Conservation (phyloP, 1,284 basidiomycete species). For the Moesziomyces sp. region DNA sequence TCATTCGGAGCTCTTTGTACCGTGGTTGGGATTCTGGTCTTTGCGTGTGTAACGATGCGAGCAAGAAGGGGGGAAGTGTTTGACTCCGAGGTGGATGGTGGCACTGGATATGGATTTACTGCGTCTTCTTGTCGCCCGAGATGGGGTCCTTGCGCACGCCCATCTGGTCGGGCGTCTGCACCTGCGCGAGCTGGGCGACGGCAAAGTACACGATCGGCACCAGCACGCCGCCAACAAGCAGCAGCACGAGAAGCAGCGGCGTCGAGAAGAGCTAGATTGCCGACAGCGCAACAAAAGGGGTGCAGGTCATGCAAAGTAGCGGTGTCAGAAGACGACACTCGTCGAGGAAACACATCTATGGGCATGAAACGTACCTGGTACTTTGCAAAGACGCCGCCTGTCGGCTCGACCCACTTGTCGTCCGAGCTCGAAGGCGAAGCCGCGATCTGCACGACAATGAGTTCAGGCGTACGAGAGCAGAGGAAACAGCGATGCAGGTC, state of each 20-base stretch:
- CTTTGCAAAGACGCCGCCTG: slow-evolving; percentile 41
- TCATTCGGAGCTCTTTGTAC: too few species aligned
- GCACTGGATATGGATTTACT: slow-evolving; percentile 24
- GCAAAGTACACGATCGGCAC: slow-evolving; percentile 47
- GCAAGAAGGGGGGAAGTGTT: neutral
- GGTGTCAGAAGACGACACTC: too few species aligned
- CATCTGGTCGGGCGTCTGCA: slow-evolving; percentile 52
- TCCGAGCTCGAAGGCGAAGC: slow-evolving; percentile 10
- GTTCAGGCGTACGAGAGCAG: too few species aligned
- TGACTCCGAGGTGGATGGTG: slow-evolving; percentile 1
- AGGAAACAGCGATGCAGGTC: neutral
- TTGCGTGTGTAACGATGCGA: neutral
- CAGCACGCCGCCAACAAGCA: slow-evolving; percentile 39
- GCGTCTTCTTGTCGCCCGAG: slow-evolving; percentile 47
- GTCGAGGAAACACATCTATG: too few species aligned
- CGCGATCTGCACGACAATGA: slow-evolving; percentile 6
- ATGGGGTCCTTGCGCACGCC: slow-evolving; percentile 49
- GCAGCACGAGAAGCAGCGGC: slow-evolving; percentile 34
- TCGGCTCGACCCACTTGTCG: slow-evolving; percentile 44
- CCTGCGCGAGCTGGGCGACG: slow-evolving; percentile 43
- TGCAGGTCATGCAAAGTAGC: too few species aligned
- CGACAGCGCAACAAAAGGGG: too few species aligned
- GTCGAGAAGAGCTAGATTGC: slow-evolving; percentile 43
- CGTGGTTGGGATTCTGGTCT: too few species aligned
- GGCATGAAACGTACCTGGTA: slow-evolving; percentile 33